Percentiles rank a stretch among this genome's conserved stretches.
Conservation (phyloP, 805 yeast species). For the Cyberlindnera suaveolens region DNA sequence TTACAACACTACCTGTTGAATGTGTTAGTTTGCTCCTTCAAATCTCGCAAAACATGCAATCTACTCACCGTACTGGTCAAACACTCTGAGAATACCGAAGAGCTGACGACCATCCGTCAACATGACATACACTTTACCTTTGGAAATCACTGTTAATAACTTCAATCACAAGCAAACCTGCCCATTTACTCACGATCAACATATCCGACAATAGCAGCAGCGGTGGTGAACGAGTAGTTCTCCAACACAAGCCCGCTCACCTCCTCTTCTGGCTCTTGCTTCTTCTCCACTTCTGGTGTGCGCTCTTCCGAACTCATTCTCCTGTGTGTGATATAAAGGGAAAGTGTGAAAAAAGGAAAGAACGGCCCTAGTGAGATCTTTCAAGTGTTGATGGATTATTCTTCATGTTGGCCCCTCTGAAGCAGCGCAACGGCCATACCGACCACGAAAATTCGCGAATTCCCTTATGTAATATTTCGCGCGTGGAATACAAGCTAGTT, state of each 20-base stretch:
- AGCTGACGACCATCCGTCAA: conserved; percentile 86
- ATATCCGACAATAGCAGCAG: conserved; percentile 85
- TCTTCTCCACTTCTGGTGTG: conserved; percentile 11
- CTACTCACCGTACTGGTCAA: conserved; percentile 72
- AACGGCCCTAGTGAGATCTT: no score
- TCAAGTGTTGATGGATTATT: no score
- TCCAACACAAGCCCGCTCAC: conserved; percentile 62
- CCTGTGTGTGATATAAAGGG: not conserved
- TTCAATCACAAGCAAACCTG: not conserved
- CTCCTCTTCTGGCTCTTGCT: conserved; percentile 28
- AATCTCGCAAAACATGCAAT: no score
- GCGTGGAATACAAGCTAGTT: no score
- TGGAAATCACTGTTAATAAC: not conserved
- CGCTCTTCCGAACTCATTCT: conserved; percentile 9
- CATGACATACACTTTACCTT: conserved; percentile 67
- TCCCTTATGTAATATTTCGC: no score
- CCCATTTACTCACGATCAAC: conserved; percentile 53
- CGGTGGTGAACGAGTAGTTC: conserved; percentile 78
- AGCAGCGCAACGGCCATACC: no score
- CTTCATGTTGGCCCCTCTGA: no score
- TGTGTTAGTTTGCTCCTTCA: not conserved
- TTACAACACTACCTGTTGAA: conserved; percentile 65
- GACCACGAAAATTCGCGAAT: no score
- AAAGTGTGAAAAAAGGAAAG: no score
- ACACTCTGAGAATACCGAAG: conserved; percentile 87